Base-by-base conservation (phyloP, 768 basidiomycete genomes). In the Suillus fuscotomentosus region DNA sequence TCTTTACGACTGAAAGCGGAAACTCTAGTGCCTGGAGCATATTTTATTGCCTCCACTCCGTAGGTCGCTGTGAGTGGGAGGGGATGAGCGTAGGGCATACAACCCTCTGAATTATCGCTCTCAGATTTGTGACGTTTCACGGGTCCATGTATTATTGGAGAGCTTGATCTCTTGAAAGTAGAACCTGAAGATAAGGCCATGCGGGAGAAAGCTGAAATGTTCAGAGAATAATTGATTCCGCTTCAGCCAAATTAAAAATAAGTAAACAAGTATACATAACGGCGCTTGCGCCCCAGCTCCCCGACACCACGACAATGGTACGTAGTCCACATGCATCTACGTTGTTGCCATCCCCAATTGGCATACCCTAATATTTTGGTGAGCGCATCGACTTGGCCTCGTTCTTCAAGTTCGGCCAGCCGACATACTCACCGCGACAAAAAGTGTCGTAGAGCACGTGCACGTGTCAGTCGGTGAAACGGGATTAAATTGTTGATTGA, bases 21-120 rank as follows among this genome's bases (percentile, higher is more conserved):
- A 3, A 56, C 53, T 11, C 62, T 69, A 60, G 62, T 61, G 17
- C 57, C 65, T 22, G 66, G 2, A 39, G 67, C 57, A 39, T 69
- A 36, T 3, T 65, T 66, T 53, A 76, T 77, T 10, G 69, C 72
- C 51, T 75, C 75, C 36, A 74, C 75, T 36, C 75, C 75, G 4
- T 65, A 67, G 5, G 67, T 31, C 17, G 75, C 65, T 13, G 22
- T 65, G 47, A 68, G 67, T 3, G 71, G 71, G 47, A 75, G 54
- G 15, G 71, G 67, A 1, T 57, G 61, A 22, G 67, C 15, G 22
- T 24, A 27, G 66, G 4, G 66, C 63, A 13, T 31, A 55, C n/a
- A 5, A 10, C 45, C 31, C 20, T 63, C 65, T 10, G 36, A 8
- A 54, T 68, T 61, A 20, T 62, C 2, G 27, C 56, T 53, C 31